phyloP scores from a whole-genome alignment of 345 rosid genomes.

The Anastatica hierochuntica region DNA sequence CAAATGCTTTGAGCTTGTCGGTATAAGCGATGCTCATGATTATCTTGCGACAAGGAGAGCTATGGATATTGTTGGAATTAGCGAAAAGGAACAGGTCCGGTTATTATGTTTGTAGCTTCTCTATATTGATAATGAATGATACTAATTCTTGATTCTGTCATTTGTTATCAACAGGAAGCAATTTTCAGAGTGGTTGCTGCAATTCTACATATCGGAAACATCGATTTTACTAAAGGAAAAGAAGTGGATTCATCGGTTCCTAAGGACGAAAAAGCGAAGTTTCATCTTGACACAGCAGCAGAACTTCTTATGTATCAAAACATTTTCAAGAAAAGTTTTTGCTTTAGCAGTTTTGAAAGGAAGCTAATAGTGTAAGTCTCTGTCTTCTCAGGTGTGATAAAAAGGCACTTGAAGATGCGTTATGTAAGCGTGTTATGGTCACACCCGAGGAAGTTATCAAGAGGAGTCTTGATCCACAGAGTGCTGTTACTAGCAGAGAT shows the following conservation, averaged over 20 bases:
- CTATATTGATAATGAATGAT: neutral
- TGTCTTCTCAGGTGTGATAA: conserved; percentile 81
- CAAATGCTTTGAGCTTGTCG: conserved; percentile 69
- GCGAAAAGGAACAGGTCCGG: conserved; percentile 70
- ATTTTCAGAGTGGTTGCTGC: conserved; percentile 91
- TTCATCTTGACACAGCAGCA: conserved; percentile 69
- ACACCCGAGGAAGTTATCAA: conserved; percentile 96
- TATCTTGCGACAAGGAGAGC: conserved; percentile 89
- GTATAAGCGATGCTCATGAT: conserved; percentile 83
- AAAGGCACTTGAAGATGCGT: conserved; percentile 73
- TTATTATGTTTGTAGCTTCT: neutral
- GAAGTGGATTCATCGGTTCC: conserved; percentile 83
- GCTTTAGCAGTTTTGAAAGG: too few species aligned
- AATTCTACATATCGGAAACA: conserved; percentile 83
- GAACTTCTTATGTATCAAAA: too few species aligned
- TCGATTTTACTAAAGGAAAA: conserved; percentile 65
- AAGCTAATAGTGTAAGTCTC: too few species aligned
- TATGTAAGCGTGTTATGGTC: conserved; percentile 92
- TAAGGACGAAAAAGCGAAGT: conserved; percentile 62
- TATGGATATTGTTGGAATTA: conserved; percentile 93
- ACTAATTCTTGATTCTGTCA: too few species aligned
- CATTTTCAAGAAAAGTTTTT: too few species aligned
- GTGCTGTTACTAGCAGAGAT: conserved; percentile 76
- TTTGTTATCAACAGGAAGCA: conserved; percentile 76
- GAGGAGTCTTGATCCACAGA: conserved; percentile 82